Conservation (phyloP, 2,329 filamentous ascomycete species). For the Colletotrichum ledebouriae region DNA sequence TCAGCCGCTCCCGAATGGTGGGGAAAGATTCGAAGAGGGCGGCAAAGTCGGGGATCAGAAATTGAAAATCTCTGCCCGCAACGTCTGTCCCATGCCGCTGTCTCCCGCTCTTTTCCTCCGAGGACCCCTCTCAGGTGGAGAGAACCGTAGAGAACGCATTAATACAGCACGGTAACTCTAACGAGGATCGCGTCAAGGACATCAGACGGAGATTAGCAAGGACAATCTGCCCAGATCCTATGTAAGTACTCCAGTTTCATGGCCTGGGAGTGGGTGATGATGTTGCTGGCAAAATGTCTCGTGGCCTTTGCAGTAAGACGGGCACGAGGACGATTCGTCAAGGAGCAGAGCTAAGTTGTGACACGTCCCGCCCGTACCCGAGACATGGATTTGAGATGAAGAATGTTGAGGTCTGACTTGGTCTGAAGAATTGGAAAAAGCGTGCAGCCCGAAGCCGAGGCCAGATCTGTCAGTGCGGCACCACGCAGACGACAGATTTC, state of each 20-base stretch:
- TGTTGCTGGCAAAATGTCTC: conserved; percentile 5
- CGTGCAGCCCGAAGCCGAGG: conserved; percentile 8
- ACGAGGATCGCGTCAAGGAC: conserved; percentile 36
- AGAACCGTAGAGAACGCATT: conserved; percentile 26
- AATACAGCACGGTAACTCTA: conserved; percentile 30
- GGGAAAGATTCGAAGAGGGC: conserved; percentile 3
- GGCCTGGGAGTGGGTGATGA: conserved; percentile 1
- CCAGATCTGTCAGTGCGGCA: conserved; percentile 1
- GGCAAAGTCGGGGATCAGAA: background rate
- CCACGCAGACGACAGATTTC: background rate
- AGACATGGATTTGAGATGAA: conserved; percentile 31
- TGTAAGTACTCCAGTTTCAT: conserved; percentile 17
- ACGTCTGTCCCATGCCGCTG: conserved; percentile 30
- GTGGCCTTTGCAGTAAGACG: background rate
- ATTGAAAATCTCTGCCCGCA: conserved; percentile 6
- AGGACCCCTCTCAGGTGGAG: conserved; percentile 10
- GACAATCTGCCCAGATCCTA: conserved; percentile 16
- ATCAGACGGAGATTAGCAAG: conserved; percentile 29
- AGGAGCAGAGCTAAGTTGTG: conserved; percentile 9
- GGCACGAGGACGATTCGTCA: conserved; percentile 6
- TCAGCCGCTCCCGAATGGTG: conserved; percentile 25
- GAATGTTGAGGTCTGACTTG: conserved; percentile 23
- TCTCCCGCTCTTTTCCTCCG: conserved; percentile 11
- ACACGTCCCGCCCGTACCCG: conserved; percentile 25
- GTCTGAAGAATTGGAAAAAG: conserved; percentile 19